Percentiles rank a stretch among this genome's conserved stretches.
These are phyloP conservation scores for Naegleria lovaniensis DNA, from an alignment of 208 protist genomes.

Conservation along the genomic window DNA sequence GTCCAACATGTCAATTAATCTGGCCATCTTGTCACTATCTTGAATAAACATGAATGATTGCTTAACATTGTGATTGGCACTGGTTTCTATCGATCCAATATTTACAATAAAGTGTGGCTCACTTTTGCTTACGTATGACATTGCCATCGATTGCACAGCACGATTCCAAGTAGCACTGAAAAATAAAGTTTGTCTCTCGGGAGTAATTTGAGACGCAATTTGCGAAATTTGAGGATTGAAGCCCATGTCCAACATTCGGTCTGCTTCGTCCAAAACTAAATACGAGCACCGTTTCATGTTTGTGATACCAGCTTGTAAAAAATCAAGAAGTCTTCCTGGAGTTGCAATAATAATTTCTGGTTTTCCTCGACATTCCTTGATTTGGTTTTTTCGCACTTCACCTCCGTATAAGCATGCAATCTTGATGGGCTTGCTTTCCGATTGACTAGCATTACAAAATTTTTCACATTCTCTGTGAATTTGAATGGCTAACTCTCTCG, in stretches of 20 bases:
- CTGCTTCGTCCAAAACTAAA: conserved; percentile 96
- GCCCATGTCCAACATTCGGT: conserved; percentile 98
- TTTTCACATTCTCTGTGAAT: conserved; percentile 54
- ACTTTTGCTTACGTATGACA: conserved; percentile 64
- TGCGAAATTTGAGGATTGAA: conserved; percentile 95
- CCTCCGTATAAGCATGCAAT: conserved; percentile 47
- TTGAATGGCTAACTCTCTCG: conserved; percentile 77
- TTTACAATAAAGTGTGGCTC: conserved; percentile 68
- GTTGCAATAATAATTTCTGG: conserved; percentile 81
- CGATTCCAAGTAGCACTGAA: conserved; percentile 89
- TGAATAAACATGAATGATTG: conserved; percentile 65
- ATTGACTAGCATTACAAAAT: conserved; percentile 26
- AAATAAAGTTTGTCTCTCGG: conserved; percentile 92
- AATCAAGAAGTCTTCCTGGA: conserved; percentile 79
- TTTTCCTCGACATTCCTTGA: conserved; percentile 48
- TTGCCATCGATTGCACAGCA: conserved; percentile 64
- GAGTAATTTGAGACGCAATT: conserved; percentile 82
- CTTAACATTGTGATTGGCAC: conserved; percentile 65
- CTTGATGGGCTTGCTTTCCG: not conserved
- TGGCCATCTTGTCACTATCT: not conserved
- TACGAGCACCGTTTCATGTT: conserved; percentile 67
- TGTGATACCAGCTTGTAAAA: conserved; percentile 58
- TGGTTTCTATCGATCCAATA: conserved; percentile 67
- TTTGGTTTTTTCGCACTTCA: conserved; percentile 63
- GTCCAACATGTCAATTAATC: not conserved